Percentiles rank a stretch among this genome's conserved stretches.
Evolutionary conservation across 805 yeast species (phyloP).

Genomic region (Suhomyces tanzawaensis): DNA sequence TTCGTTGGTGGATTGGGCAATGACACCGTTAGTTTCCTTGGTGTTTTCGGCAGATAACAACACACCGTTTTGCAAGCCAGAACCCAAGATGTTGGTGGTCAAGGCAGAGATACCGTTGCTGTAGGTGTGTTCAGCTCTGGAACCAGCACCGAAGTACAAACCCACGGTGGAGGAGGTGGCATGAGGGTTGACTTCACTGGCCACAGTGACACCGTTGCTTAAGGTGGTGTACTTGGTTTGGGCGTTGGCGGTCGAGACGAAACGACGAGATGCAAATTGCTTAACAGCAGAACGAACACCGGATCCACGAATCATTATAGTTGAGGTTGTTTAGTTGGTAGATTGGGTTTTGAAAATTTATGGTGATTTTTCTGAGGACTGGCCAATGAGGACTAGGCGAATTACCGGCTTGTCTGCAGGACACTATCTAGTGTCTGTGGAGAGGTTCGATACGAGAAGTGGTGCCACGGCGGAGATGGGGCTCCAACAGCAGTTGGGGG

Average conservation of each 20-base stretch:
- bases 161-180: constrained; percentile 64
- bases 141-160: constrained; percentile 72
- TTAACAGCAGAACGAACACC: constrained; percentile 30
- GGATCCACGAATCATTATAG: constrained; percentile 42
- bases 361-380: constrained; percentile 3
- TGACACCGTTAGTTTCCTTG: constrained; percentile 64
- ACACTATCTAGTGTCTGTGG: neutral
- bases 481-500: too few relatives aligned
- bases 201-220: constrained; percentile 71
- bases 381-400: constrained; percentile 5
- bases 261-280: constrained; percentile 45
- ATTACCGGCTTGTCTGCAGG: constrained; percentile 3
- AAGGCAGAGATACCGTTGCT: constrained; percentile 79
- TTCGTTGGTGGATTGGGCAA: constrained; percentile 53
- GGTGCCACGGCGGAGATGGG: too few relatives aligned
- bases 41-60: constrained; percentile 50
- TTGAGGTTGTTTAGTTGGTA: constrained; percentile 1
- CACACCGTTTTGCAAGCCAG: constrained; percentile 51
- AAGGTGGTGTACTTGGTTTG: constrained; percentile 70
- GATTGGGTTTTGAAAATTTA: constrained; percentile 3
- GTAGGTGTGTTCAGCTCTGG: constrained; percentile 75
- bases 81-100: constrained; percentile 49
- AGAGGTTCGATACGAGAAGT: neutral
- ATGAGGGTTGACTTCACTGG: constrained; percentile 59
- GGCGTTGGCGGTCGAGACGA: constrained; percentile 54